These are phyloP conservation scores for Candida ortonii DNA, from an alignment of 805 yeast species.

Conservation along the genomic window DNA sequence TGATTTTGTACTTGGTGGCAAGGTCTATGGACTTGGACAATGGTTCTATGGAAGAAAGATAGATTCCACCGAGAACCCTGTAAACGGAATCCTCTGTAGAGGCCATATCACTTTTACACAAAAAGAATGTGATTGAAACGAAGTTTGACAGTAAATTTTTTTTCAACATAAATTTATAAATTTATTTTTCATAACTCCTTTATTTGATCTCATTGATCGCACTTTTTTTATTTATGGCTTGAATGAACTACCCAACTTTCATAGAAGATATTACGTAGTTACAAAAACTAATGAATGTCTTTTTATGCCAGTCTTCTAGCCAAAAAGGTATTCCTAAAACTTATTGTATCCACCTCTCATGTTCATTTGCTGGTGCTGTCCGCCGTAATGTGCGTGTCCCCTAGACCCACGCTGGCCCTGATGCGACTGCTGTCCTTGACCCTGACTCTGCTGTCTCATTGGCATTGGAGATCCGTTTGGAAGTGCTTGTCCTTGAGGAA, in stretches of 20 bases:
- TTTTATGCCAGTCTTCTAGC: no score
- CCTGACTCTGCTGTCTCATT: constrained; percentile 15
- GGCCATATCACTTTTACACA: constrained; percentile 1
- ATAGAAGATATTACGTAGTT: no score
- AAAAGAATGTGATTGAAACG: no score
- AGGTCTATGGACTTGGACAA: constrained; percentile 53
- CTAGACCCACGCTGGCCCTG: constrained; percentile 17
- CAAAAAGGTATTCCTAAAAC: no score
- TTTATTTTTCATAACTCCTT: no score
- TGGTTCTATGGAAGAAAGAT: constrained; percentile 71
- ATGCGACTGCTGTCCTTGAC: constrained; percentile 13
- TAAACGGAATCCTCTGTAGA: constrained; percentile 30
- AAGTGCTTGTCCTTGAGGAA: constrained; percentile 13
- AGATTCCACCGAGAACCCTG: constrained; percentile 77
- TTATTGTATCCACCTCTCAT: constrained; percentile 11
- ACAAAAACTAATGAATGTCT: no score
- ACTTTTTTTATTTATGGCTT: no score
- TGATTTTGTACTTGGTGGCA: constrained; percentile 49
- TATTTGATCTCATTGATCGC: no score
- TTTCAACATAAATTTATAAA: neutral
- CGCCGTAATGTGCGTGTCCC: constrained; percentile 12
- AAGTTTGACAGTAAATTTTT: constrained; percentile 1
- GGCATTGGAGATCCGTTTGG: constrained; percentile 12
- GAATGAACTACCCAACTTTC: no score
- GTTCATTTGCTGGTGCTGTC: constrained; percentile 12